Evolutionary conservation across 2,329 filamentous ascomycete species (phyloP).

Genomic region (Colletotrichum sp.): DNA sequence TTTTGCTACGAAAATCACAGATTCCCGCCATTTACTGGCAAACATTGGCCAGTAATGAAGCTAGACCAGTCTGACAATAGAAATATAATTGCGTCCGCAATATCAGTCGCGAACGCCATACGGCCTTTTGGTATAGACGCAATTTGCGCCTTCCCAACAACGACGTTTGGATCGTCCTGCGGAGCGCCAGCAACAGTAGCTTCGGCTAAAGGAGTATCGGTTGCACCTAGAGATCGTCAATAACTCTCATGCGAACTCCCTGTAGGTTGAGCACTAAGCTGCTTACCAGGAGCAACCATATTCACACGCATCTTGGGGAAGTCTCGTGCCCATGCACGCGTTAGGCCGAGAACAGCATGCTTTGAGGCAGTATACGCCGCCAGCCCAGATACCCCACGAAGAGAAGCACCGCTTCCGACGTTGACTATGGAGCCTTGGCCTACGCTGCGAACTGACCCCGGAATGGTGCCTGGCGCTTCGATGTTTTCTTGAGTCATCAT

Average conservation of each 20-base stretch:
- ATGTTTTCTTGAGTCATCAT: not conserved
- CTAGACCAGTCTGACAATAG: not conserved
- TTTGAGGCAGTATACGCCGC: not conserved
- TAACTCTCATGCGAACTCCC: not conserved
- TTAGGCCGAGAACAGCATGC: not conserved
- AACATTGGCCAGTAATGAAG: not conserved
- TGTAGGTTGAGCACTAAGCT: not conserved
- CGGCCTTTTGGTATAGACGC: not conserved
- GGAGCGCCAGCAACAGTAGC: not conserved
- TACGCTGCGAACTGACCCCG: not conserved
- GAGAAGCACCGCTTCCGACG: not conserved
- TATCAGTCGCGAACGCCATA: not conserved
- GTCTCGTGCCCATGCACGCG: not conserved
- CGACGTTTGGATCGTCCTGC: not conserved
- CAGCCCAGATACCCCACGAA: not conserved
- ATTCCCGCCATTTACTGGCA: not conserved
- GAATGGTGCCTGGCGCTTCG: not conserved
- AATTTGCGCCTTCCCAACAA: not conserved
- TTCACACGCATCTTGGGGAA: not conserved
- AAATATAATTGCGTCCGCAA: not conserved
- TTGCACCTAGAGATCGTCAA: not conserved
- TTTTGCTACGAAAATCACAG: accelerated
- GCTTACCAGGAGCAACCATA: not conserved
- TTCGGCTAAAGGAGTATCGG: not conserved
- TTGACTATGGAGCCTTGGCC: not conserved